Percentiles rank a stretch among this genome's conserved stretches.
phyloP scores from a whole-genome alignment of 2,329 filamentous ascomycete species.

The Meredithiella fracta region DNA sequence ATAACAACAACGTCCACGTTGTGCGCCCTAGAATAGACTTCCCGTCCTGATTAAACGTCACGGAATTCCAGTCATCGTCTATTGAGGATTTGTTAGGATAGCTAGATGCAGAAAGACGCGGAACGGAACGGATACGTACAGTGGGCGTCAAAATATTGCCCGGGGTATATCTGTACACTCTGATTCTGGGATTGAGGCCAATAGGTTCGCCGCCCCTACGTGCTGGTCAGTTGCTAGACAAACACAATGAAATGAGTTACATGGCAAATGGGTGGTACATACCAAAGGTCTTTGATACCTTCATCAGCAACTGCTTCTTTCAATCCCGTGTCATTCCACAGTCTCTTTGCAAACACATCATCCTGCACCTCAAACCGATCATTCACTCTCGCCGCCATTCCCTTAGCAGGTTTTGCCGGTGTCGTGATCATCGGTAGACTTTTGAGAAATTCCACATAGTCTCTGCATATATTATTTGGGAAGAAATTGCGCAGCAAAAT shows the following conservation, averaged over 20 bases:
- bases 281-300: constrained; percentile 29
- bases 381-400: constrained; percentile 71
- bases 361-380: constrained; percentile 78
- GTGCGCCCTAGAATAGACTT: constrained; percentile 36
- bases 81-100: constrained; percentile 4
- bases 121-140: constrained; percentile 38
- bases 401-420: constrained; percentile 59
- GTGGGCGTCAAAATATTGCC: constrained; percentile 85
- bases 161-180: constrained; percentile 76
- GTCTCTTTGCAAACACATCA: constrained; percentile 48
- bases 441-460: constrained; percentile 56
- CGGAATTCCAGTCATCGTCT: constrained; percentile 77
- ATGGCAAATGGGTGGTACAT: too few species aligned
- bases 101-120: constrained; percentile 16
- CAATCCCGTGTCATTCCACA: constrained; percentile 67
- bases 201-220: constrained; percentile 65
- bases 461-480: constrained; percentile 56
- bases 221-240: background rate
- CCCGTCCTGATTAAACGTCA: constrained; percentile 34
- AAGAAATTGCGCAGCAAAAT: constrained; percentile 59
- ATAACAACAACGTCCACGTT: constrained; percentile 83
- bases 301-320: constrained; percentile 38
- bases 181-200: constrained; percentile 77
- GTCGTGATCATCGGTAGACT: constrained; percentile 60
- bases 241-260: too few species aligned